Evolutionary conservation across 2,329 filamentous ascomycete species (phyloP).

Genomic region (Stachybotrys chlorohalonatus): DNA sequence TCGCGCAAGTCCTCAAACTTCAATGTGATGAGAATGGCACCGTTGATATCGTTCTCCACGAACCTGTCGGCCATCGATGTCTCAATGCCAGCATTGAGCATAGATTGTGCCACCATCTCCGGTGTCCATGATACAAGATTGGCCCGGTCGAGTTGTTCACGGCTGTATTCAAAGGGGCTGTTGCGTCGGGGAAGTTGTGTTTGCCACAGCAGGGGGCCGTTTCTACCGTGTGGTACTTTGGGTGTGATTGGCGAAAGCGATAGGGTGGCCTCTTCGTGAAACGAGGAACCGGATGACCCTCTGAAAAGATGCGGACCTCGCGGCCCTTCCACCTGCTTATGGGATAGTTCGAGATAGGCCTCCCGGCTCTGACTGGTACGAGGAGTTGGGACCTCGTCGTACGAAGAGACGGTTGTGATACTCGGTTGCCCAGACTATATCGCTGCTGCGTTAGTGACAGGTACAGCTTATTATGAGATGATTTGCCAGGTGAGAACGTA

Average conservation of each 20-base stretch:
- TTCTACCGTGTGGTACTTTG: slow-evolving; percentile 37
- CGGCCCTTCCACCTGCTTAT: slow-evolving; percentile 67
- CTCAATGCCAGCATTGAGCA: slow-evolving; percentile 78
- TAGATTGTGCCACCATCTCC: slow-evolving; percentile 74
- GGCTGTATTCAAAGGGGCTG: slow-evolving; percentile 48
- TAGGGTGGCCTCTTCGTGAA: slow-evolving; percentile 44
- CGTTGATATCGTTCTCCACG: slow-evolving; percentile 85
- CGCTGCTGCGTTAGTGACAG: slow-evolving; percentile 7
- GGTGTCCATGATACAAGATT: slow-evolving; percentile 61
- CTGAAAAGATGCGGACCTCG: slow-evolving; percentile 82
- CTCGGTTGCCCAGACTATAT: slow-evolving; percentile 60
- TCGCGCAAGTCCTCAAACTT: slow-evolving; percentile 84
- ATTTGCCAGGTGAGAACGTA: slow-evolving; percentile 32
- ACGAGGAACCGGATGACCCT: slow-evolving; percentile 44
- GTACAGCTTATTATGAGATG: not conserved
- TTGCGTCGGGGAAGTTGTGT: slow-evolving; percentile 22
- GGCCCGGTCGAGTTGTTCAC: slow-evolving; percentile 47
- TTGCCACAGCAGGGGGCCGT: slow-evolving; percentile 15
- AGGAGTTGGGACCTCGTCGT: slow-evolving; percentile 75
- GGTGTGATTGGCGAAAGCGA: slow-evolving; percentile 68
- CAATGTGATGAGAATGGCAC: slow-evolving; percentile 77
- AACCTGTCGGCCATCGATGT: slow-evolving; percentile 72
- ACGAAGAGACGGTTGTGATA: slow-evolving; percentile 79
- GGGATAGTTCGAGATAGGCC: slow-evolving; percentile 50
- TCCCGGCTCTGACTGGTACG: slow-evolving; percentile 53